Evolutionary conservation across 768 basidiomycete genomes (phyloP), one percentile per base, ranked within the genome.

Genomic region (Leccinum barrowsii): DNA sequence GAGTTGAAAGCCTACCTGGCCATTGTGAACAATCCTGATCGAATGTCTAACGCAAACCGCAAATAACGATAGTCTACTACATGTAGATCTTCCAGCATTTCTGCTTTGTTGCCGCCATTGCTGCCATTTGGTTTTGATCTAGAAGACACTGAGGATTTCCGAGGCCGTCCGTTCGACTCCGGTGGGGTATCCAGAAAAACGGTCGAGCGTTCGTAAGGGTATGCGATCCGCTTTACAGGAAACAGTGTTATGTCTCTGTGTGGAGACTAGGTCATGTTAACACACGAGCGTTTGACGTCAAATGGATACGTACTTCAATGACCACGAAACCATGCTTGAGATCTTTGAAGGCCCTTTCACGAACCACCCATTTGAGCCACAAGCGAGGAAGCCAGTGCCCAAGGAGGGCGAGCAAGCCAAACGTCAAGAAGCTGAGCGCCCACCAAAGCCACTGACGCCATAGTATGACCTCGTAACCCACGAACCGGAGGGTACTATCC

Each of bases 361-460:
- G 80, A 2, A 92, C 85, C 21, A 91, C 89, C 83, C 89, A 95
- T 28, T 84, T 84, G 52, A 98, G 82, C 97, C 97, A 98, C 26
- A 94, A 63, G 5, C 81, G 83, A 56, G 97, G 97, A 63, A 97
- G 86, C 97, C 97, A 99, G 66, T 94, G 86, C 4, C 94, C 95
- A 8, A 95, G 73, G 17, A 99, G 79, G 11, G 82, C 87, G 21
- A 98, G 76, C 5, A 83, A 71, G 5, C 97, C 96, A 11, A 87
- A 74, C 2, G 85, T 84, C 7, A 89, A 52, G 6, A 90, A 61
- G 65, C 90, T 92, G 5, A 82, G 82, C 11, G 78, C 32, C 61
- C 82, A 79, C 96, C 97, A 99, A 3, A 86, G 61, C 73, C 78
- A 77, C 44, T 80, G 76, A 55, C 85, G 83, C 82, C 84, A 85